Percentiles rank a stretch among this genome's conserved stretches.
Conservation (phyloP, 140 eudicot genomes). For the Senecio squalidus region DNA sequence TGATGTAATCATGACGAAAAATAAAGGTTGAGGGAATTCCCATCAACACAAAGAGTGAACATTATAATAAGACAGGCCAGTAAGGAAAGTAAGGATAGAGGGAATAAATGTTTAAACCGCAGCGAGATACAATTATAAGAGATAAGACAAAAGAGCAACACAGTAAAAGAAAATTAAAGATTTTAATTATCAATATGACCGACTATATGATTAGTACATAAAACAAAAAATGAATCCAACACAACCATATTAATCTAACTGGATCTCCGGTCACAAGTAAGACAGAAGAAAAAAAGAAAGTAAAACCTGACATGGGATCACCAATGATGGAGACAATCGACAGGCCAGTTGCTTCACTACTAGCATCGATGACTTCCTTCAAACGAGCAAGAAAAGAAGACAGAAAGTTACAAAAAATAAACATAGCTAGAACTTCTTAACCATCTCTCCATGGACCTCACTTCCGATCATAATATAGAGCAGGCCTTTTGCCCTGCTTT, state of each 20-base stretch:
- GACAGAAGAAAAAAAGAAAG: slow-evolving; percentile 22
- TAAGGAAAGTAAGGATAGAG: too few relatives aligned
- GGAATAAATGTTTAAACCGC: too few relatives aligned
- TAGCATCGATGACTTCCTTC: slow-evolving; percentile 25
- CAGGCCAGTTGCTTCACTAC: slow-evolving; percentile 26
- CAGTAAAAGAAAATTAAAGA: slow-evolving; percentile 1
- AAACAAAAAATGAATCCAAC: slow-evolving; percentile 35
- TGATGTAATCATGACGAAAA: slow-evolving; percentile 7
- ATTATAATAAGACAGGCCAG: too few relatives aligned
- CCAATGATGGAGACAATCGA: slow-evolving; percentile 21
- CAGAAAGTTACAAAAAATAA: slow-evolving; percentile 14
- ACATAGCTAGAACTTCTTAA: slow-evolving; percentile 12
- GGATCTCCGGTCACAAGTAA: slow-evolving; percentile 30
- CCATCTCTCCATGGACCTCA: slow-evolving; percentile 12
- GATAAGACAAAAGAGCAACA: not conserved
- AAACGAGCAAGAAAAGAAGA: not conserved
- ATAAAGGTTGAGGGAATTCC: not conserved
- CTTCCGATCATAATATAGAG: slow-evolving; percentile 47
- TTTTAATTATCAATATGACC: slow-evolving; percentile 8
- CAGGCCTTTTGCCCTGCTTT: slow-evolving; percentile 85
- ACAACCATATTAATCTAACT: slow-evolving; percentile 26
- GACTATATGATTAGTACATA: slow-evolving; percentile 29
- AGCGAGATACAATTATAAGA: too few relatives aligned
- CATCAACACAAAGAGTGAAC: not conserved
- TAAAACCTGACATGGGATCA: slow-evolving; percentile 26